These are phyloP conservation scores for Aegilops umbellulata DNA, from an alignment of 176 grass and related monocot genomes.

Conservation along the genomic window DNA sequence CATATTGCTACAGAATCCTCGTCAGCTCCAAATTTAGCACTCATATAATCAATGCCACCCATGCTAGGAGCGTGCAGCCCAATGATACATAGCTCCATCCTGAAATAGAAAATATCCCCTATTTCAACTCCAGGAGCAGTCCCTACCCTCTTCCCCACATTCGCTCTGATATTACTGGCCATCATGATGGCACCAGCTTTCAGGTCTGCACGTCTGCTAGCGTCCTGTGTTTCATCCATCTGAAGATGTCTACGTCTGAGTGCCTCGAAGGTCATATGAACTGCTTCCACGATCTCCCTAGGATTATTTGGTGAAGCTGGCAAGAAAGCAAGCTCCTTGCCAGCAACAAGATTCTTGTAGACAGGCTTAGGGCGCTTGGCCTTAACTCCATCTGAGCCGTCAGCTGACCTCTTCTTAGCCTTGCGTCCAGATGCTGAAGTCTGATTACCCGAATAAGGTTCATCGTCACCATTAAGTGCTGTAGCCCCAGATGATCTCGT, in stretches of 20 bases:
- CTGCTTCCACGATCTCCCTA: constrained; percentile 48
- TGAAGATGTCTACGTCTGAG: constrained; percentile 61
- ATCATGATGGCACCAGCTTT: constrained; percentile 71
- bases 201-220: constrained; percentile 48
- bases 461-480: constrained; percentile 39
- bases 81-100: constrained; percentile 63
- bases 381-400: constrained; percentile 40
- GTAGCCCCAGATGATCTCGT: constrained; percentile 16
- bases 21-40: constrained; percentile 35
- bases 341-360: constrained; percentile 45
- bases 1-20: constrained; percentile 57
- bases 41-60: constrained; percentile 75
- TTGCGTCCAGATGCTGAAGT: constrained; percentile 9
- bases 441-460: constrained; percentile 32
- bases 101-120: constrained; percentile 83
- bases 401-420: constrained; percentile 34
- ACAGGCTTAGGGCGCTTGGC: constrained; percentile 44
- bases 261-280: constrained; percentile 59
- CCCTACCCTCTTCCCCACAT: constrained; percentile 48
- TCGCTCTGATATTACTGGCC: constrained; percentile 63
- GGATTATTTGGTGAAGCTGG: constrained; percentile 39
- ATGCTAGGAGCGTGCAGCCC: constrained; percentile 64
- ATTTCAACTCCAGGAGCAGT: constrained; percentile 61
- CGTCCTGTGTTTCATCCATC: constrained; percentile 45
- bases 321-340: constrained; percentile 58